Conservation (phyloP, 2,329 filamentous ascomycete genomes). For the Mycosphaerella arachidis region DNA sequence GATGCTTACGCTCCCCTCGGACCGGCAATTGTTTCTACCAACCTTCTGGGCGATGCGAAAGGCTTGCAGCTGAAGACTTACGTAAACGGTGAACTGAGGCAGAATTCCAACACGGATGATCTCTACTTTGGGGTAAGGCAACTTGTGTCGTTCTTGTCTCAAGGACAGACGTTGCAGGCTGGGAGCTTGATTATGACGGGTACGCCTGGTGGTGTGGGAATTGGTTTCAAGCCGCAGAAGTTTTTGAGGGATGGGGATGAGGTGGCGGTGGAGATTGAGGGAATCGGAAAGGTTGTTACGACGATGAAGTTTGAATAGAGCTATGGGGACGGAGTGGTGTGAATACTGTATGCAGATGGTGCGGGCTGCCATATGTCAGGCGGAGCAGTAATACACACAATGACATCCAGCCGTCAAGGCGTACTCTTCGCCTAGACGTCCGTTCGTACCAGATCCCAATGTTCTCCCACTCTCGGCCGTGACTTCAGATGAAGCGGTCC, state of each 20-base stretch:
- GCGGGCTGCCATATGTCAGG: neutral
- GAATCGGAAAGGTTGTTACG: constrained; percentile 29
- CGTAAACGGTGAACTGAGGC: constrained; percentile 49
- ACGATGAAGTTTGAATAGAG: constrained; percentile 30
- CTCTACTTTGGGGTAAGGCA: constrained; percentile 44
- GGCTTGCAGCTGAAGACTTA: constrained; percentile 43
- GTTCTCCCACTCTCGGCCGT: too few relatives aligned
- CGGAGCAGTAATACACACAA: too few relatives aligned
- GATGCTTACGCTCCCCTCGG: constrained; percentile 54
- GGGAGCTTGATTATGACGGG: constrained; percentile 50
- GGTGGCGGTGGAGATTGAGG: constrained; percentile 30
- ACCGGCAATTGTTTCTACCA: constrained; percentile 43
- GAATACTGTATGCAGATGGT: neutral
- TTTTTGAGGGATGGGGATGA: constrained; percentile 32
- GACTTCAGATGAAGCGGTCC: too few relatives aligned
- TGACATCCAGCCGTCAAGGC: too few relatives aligned
- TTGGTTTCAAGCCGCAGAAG: constrained; percentile 27
- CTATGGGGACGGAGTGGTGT: too few relatives aligned
- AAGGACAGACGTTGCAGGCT: constrained; percentile 39
- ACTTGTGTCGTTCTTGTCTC: constrained; percentile 32
- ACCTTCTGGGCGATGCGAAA: constrained; percentile 42
- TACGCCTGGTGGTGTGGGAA: constrained; percentile 39
- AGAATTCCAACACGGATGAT: constrained; percentile 38
- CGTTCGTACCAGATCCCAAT: too few relatives aligned
- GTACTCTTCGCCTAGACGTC: too few relatives aligned